phyloP scores from a whole-genome alignment of 371 early-diverging fungal genomes.

The Gilbertella persicaria region DNA sequence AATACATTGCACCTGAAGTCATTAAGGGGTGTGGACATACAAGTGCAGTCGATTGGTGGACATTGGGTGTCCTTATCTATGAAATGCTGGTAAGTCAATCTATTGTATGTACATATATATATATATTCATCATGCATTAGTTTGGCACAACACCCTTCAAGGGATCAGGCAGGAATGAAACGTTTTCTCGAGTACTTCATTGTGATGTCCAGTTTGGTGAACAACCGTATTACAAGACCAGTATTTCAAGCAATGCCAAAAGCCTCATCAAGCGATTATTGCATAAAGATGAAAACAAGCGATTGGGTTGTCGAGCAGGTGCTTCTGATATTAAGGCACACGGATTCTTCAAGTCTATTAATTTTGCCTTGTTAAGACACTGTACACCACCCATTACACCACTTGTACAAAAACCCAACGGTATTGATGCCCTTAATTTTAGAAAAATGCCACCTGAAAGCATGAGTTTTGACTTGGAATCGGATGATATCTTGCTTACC shows the following conservation, averaged over 20 bases:
- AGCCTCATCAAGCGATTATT: slow-evolving; percentile 77
- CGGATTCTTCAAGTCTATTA: slow-evolving; percentile 85
- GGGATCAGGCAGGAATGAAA: slow-evolving; percentile 80
- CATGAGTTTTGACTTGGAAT: slow-evolving; percentile 24
- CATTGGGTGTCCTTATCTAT: slow-evolving; percentile 95
- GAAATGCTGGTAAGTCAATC: slow-evolving; percentile 83
- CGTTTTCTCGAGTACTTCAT: slow-evolving; percentile 83
- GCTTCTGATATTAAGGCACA: slow-evolving; percentile 94
- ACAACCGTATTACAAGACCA: slow-evolving; percentile 38
- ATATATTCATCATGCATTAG: slow-evolving; percentile 14
- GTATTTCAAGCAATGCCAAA: slow-evolving; percentile 58
- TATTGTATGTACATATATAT: background rate
- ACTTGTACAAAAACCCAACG: slow-evolving; percentile 46
- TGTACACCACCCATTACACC: slow-evolving; percentile 90
- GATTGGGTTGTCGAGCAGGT: slow-evolving; percentile 86
- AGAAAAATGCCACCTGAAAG: slow-evolving; percentile 47
- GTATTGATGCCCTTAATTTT: slow-evolving; percentile 66
- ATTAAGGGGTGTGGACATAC: slow-evolving; percentile 93
- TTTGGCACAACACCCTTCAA: slow-evolving; percentile 93
- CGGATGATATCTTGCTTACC: slow-evolving; percentile 24
- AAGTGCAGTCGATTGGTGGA: slow-evolving; percentile 98
- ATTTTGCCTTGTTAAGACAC: slow-evolving; percentile 90
- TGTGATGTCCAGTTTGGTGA: slow-evolving; percentile 76
- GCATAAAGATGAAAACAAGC: slow-evolving; percentile 79
- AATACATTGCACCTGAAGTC: slow-evolving; percentile 97